Evolutionary conservation across 176 grass and related monocot species (phyloP).

Genomic region (Sorghum bicolor): Sorghum_bicolor_NCBIv3 NC_012871.2:63343501-63344000

Average conservation of each 20-base stretch:
- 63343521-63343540: background rate
- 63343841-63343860: background rate
- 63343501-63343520: constrained; percentile 33
- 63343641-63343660: constrained; percentile 14
- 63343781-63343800: constrained; percentile 32
- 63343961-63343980: background rate
- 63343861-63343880: background rate
- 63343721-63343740: constrained; percentile 7
- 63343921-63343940: background rate
- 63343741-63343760: background rate
- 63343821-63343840: background rate
- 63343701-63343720: constrained; percentile 29
- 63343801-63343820: background rate
- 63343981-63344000: background rate
- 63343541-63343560: constrained; percentile 3
- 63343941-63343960: background rate
- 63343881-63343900: background rate
- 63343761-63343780: background rate
- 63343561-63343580: background rate
- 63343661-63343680: background rate
- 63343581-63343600: background rate
- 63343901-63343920: background rate
- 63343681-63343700: constrained; percentile 26
- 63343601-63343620: background rate
- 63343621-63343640: constrained; percentile 25